Evolutionary conservation across 305 asterid species (phyloP), one percentile per base, ranked within the genome.

Genomic region (Ilex paraguariensis): DNA sequence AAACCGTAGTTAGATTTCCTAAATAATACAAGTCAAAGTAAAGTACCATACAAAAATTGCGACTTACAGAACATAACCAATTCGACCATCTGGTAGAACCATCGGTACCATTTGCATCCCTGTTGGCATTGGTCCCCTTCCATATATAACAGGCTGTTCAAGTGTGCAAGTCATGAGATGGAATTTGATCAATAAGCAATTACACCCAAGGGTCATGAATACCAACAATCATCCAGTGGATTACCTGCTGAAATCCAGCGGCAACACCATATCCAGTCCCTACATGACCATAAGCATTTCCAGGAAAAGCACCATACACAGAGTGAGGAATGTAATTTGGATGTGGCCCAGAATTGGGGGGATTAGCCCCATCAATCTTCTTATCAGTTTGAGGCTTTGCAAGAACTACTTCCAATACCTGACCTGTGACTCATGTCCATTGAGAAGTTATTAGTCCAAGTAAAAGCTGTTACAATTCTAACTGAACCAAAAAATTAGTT

Each of bases 31-130:
- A 36, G 42, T 36, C 28, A 21, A 54, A 59, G 39, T 32, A 21
- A 54, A 59, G 39, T 32, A 46, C 36, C 62, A 68, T 6, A 40
- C 13, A 31, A 17, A 36, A 50, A 39, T 62, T 60, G 72, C 70
- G 63, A 85, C 97, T 87, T 84, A 92, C 97, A 91, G 89, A 67
- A 91, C 95, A 70, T 91, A 91, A 76, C 96, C 96, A 45, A 88
- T 88, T 66, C 87, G 95, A 66, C 98, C 96, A 81, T 88, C 95
- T 14, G 98, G 95, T 67, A 91, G 80, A 75, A 91, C 90, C 96
- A 91, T 88, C 3, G 96, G 98, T 76, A 92, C 98, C 98, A 92
- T 92, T 76, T 92, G 98, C 98, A 92, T 92, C 71, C 98, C 97
- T 57, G 96, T 75, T 60, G 96, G 96, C 96, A 87, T 87, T 10